phyloP scores from a whole-genome alignment of 2,329 filamentous ascomycete species.

The Fusarium burgessii region DNA sequence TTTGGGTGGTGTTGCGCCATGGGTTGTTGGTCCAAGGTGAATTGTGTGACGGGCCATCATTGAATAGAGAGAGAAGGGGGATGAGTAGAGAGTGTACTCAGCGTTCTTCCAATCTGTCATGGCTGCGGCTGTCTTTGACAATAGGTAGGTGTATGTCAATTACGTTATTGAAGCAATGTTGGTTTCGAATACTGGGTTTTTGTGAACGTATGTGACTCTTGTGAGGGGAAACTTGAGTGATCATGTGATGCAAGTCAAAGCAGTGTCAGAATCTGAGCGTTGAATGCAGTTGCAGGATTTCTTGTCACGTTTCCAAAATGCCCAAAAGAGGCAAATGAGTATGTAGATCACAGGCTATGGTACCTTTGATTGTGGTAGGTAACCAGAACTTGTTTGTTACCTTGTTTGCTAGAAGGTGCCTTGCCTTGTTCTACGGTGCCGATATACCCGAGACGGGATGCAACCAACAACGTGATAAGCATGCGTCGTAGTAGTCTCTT shows the following conservation, averaged over 20 bases:
- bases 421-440: neutral
- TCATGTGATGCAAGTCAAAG: neutral
- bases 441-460: neutral
- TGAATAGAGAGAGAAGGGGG: constrained; percentile 27
- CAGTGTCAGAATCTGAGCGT: neutral
- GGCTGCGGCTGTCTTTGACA: neutral
- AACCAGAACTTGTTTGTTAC: neutral
- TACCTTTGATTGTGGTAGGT: neutral
- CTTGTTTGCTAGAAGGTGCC: neutral
- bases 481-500: neutral
- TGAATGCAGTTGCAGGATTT: no score
- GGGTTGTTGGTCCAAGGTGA: constrained; percentile 11
- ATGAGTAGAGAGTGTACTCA: constrained; percentile 28
- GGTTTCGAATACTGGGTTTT: neutral
- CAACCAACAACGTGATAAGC: neutral
- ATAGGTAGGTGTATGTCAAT: neutral
- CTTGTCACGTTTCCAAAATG: neutral
- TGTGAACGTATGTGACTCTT: neutral
- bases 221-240: neutral
- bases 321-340: neutral
- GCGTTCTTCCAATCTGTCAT: constrained; percentile 18
- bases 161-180: no score
- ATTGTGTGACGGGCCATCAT: constrained; percentile 30
- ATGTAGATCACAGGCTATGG: neutral
- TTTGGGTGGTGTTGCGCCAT: neutral